Evolutionary conservation across 2,329 filamentous ascomycete species (phyloP), one percentile per base, ranked within the genome.

Genomic region (Hymenotorrendiella dingleyae): DNA sequence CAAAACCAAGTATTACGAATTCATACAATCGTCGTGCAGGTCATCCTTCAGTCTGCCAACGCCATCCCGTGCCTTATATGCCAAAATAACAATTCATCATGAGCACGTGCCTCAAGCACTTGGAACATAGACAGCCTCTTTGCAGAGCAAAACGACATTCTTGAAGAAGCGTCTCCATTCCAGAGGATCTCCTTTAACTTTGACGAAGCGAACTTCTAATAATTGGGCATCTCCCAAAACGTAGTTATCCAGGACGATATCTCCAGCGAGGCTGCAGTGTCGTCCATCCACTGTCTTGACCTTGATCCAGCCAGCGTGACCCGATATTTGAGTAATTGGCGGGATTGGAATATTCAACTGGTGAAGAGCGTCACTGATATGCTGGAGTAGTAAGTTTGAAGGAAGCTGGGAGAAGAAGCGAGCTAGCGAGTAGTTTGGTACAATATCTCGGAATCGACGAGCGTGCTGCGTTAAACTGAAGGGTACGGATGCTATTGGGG

Each of bases 101-200:
- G n/a, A 12, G 3, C 4, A 34, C 5, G 8, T 12, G n/a, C 32
- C 9, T 34, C 17, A 34, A 12, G 3, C 17, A 0, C 19, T 69
- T 35, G 76, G 77, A 52, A 73, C 74, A 62, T 80, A 86, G 33
- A 97, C 82, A 7, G 80, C 88, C 60, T 95, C 88, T 60, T 86
- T 86, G 67, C 90, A 94, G 47, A 91, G 71, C 50, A 94, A 72
- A 22, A 86, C 86, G n/a, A 96, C 78, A 64, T 88, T 90, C 68
- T 98, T 98, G 72, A 98, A 98, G 62, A 98, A 88, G 24, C 93
- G 73, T 47, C 93, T 78, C 93, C 94, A 98, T 68, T 97, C 91
- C 37, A 98, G 67, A 4, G 93, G 93, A 68, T 98, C 93, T 5
- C 93, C 93, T 68, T 95, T 96, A 41, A 86, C 76, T 68, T 98